Base-by-base conservation (phyloP, 495 filamentous ascomycete genomes). In the Tirmania nivea region DNA sequence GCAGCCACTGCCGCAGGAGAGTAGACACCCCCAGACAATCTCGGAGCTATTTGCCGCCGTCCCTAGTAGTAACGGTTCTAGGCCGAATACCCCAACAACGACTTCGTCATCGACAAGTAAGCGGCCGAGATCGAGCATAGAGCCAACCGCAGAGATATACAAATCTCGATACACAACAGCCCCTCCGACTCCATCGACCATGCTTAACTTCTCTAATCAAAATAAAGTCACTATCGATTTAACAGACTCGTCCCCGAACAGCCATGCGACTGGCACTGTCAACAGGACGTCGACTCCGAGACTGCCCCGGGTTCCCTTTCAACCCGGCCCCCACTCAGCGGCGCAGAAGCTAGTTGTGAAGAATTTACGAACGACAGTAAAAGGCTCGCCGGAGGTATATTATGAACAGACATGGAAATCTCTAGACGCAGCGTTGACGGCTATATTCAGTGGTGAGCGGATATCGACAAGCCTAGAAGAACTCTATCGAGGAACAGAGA, bases 401-500 rank as follows among this genome's bases (percentile, higher is more conserved):
- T 84, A 89, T 57, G 70, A 79, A 34, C 74, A 74, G 53, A 78
- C 76, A 2, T 84, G 79, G 76, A 65, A 64, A 47, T 80, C 87
- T 60, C 67, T 96, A 8, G 77, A 85, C 55, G 69, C 69, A 35
- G 86, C 85, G 2, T 69, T 97, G 49, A 68, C 70, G 4, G 75
- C 78, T 16, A 78, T 94, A 12, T 93, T 94, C 61, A 62, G 69
- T 10, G 70, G 74, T 35, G 69, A 73, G 53, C 73, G 76, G 54
- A 73, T 82, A 7, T 66, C 69, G 1, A 71, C 75, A 55, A 84
- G 86, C 11, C 67, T 92, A 47, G 90, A 96, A 64, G 81, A 85
- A 55, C 72, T 97, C 10, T 95, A 96, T 65, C 76, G 83, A 34
- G 86, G 83, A 0, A 83, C 87, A 0, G 89, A 96, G 70, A 88